Evolutionary conservation across 2,329 filamentous ascomycete species (phyloP).

Genomic region (Dothistroma pini): DNA sequence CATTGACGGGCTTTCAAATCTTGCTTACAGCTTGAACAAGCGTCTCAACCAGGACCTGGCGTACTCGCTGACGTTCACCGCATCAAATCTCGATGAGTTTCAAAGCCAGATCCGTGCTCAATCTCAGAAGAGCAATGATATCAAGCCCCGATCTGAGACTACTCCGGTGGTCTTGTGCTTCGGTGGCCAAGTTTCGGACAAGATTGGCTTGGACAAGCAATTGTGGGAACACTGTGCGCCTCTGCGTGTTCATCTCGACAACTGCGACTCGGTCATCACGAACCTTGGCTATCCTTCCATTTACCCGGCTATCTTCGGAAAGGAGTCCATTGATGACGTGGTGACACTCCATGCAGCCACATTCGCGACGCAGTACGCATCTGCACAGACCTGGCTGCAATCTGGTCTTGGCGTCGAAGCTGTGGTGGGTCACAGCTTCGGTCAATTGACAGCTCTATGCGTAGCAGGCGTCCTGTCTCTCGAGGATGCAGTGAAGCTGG

Average conservation of each 20-base stretch:
- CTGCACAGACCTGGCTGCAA: constrained; percentile 15
- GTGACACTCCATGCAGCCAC: constrained; percentile 10
- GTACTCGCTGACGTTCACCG: background rate
- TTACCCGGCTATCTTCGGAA: constrained; percentile 15
- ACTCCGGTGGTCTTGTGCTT: constrained; percentile 35
- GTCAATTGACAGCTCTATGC: constrained; percentile 11
- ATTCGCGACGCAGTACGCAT: constrained; percentile 16
- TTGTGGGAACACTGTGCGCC: constrained; percentile 4
- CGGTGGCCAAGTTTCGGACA: constrained; percentile 11
- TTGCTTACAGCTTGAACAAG: background rate
- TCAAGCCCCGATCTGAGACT: constrained; percentile 38
- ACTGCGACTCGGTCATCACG: constrained; percentile 6
- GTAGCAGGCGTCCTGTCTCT: constrained; percentile 11
- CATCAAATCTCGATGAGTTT: background rate
- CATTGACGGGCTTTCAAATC: background rate
- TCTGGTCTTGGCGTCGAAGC: constrained; percentile 9
- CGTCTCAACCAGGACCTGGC: background rate
- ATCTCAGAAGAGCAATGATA: background rate
- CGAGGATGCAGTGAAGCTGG: constrained; percentile 8
- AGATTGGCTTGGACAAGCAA: constrained; percentile 7
- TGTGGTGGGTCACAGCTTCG: constrained; percentile 17
- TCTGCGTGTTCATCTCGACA: constrained; percentile 12
- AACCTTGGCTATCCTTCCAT: constrained; percentile 10
- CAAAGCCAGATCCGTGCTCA: background rate
- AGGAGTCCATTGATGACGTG: constrained; percentile 8